phyloP scores from a whole-genome alignment of 305 asterid species.

The Withania somnifera region DNA sequence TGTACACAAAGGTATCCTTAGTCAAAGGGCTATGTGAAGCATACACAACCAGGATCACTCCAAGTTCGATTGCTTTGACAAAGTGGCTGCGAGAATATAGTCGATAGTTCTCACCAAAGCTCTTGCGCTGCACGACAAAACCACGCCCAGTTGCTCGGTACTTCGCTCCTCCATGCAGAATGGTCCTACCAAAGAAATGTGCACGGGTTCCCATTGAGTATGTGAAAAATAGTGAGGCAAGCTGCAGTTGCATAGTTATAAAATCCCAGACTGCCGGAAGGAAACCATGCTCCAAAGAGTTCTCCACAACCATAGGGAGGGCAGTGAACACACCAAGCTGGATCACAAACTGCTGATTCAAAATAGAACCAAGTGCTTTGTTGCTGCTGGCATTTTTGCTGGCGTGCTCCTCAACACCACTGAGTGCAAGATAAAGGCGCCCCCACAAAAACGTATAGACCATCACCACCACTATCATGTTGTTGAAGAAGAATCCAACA shows the following conservation, averaged over 20 bases:
- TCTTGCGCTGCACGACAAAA: slow-evolving; percentile 85
- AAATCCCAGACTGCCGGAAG: slow-evolving; percentile 86
- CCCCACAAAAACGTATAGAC: slow-evolving; percentile 85
- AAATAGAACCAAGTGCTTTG: slow-evolving; percentile 66
- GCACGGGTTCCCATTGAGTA: slow-evolving; percentile 95
- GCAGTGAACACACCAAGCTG: slow-evolving; percentile 91
- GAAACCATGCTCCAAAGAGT: slow-evolving; percentile 82
- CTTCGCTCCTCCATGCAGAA: slow-evolving; percentile 96
- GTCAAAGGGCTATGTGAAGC: slow-evolving; percentile 54
- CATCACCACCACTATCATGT: slow-evolving; percentile 75
- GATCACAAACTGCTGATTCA: slow-evolving; percentile 87
- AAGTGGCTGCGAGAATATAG: slow-evolving; percentile 94
- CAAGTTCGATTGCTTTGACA: slow-evolving; percentile 91
- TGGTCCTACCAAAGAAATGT: slow-evolving; percentile 87
- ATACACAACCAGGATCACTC: slow-evolving; percentile 66
- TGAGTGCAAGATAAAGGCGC: slow-evolving; percentile 78
- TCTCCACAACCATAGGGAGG: slow-evolving; percentile 89
- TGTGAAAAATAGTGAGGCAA: slow-evolving; percentile 72
- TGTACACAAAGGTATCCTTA: slow-evolving; percentile 54
- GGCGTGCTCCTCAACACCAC: slow-evolving; percentile 57
- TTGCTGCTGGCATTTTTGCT: slow-evolving; percentile 40
- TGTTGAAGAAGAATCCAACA: slow-evolving; percentile 79
- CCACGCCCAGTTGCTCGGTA: slow-evolving; percentile 97
- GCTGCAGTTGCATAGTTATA: slow-evolving; percentile 77
- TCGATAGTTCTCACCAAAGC: slow-evolving; percentile 84